Conservation (phyloP, 2,329 filamentous ascomycete genomes). For the Cladosporium velox region DNA sequence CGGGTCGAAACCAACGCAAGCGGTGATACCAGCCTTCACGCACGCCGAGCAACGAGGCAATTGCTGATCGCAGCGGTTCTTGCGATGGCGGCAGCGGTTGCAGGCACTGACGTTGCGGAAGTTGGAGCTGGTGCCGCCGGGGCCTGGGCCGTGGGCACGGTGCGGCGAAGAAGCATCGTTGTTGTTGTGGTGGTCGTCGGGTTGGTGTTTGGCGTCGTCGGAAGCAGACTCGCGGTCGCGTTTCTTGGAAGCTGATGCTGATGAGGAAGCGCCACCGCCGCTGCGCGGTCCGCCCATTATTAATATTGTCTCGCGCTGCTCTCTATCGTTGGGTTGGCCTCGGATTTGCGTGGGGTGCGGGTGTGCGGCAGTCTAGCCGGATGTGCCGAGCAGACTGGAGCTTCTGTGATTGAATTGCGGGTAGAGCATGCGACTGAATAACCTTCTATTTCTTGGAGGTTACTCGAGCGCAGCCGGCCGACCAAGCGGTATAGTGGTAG, state of each 20-base stretch:
- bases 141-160: constrained; percentile 15
- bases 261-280: constrained; percentile 12
- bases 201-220: background rate
- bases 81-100: constrained; percentile 86
- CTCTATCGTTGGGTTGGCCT: constrained; percentile 2
- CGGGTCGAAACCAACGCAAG: constrained; percentile 93
- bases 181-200: background rate
- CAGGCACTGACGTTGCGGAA: constrained; percentile 74
- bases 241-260: constrained; percentile 12
- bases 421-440: background rate
- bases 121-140: constrained; percentile 39
- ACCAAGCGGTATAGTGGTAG: background rate
- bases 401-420: background rate
- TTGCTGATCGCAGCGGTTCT: constrained; percentile 93
- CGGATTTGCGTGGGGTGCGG: constrained; percentile 16
- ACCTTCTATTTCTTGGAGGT: background rate
- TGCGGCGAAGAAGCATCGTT: constrained; percentile 1
- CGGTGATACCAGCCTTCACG: constrained; percentile 79
- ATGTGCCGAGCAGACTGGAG: constrained; percentile 6
- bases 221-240: constrained; percentile 14
- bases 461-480: background rate
- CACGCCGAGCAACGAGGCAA: constrained; percentile 88
- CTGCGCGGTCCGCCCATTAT: constrained; percentile 19
- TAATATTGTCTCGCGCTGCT: constrained; percentile 1
- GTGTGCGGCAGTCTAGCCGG: background rate